phyloP scores from a whole-genome alignment of 495 filamentous ascomycete genomes.

The Friedmanniomyces simplex region DNA sequence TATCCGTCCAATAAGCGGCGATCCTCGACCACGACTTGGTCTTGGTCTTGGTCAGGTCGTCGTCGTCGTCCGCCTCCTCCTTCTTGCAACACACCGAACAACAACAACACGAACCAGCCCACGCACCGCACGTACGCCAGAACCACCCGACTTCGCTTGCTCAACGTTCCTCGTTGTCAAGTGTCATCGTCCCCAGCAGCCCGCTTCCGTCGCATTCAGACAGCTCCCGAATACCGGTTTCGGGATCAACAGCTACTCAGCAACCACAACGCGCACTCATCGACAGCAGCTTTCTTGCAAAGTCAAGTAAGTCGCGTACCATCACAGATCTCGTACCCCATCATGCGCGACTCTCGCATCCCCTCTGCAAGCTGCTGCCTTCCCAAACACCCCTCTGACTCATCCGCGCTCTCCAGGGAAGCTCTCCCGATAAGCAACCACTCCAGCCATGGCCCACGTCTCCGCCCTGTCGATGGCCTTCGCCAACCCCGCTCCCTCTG shows the following conservation, averaged over 20 bases:
- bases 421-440: constrained; percentile 38
- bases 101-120: background rate
- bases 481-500: constrained; percentile 50
- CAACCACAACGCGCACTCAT: background rate
- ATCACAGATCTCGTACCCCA: background rate
- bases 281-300: constrained; percentile 11
- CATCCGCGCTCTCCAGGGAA: constrained; percentile 29
- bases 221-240: background rate
- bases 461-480: constrained; percentile 55
- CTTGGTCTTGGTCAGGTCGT: no score
- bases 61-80: background rate
- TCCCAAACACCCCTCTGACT: constrained; percentile 5
- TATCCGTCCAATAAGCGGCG: no score
- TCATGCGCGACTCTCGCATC: background rate
- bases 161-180: background rate
- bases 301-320: constrained; percentile 13
- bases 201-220: background rate
- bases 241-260: background rate
- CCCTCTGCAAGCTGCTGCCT: background rate
- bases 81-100: background rate
- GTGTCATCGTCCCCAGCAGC: background rate
- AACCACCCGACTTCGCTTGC: background rate
- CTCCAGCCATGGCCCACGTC: constrained; percentile 46
- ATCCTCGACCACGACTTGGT: no score
- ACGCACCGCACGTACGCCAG: background rate